Evolutionary conservation across 495 filamentous ascomycete species (phyloP).

Genomic region (Darksidea phi): DNA sequence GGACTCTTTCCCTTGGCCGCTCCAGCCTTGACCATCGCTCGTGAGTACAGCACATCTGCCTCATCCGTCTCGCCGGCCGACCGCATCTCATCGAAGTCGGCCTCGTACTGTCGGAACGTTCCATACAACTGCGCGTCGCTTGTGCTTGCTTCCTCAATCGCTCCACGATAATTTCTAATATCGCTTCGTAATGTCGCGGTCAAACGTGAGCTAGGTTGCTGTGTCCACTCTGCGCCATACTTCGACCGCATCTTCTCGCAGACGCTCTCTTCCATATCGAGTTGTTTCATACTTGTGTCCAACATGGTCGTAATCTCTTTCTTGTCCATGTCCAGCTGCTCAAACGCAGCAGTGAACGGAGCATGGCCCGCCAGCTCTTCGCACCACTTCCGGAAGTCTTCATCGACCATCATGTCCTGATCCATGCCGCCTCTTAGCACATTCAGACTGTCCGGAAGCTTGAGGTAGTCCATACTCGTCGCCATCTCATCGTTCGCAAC

Average conservation of each 20-base stretch:
- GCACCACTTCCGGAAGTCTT: constrained; percentile 91
- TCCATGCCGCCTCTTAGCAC: constrained; percentile 92
- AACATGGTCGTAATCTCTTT: constrained; percentile 65
- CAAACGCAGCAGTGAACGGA: constrained; percentile 71
- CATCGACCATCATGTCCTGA: constrained; percentile 78
- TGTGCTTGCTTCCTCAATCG: constrained; percentile 80
- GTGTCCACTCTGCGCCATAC: constrained; percentile 93
- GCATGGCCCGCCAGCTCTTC: constrained; percentile 83
- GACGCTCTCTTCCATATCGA: constrained; percentile 95
- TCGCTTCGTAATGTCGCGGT: constrained; percentile 85
- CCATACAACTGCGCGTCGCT: constrained; percentile 84
- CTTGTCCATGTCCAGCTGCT: constrained; percentile 74
- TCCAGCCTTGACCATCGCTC: constrained; percentile 70
- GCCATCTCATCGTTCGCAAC: constrained; percentile 92
- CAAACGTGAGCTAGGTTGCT: constrained; percentile 87
- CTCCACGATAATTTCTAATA: constrained; percentile 79
- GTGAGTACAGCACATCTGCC: constrained; percentile 84
- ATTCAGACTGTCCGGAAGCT: constrained; percentile 83
- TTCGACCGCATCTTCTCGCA: constrained; percentile 99
- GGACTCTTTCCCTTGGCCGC: constrained; percentile 65
- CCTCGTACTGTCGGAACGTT: constrained; percentile 78
- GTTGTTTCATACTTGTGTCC: constrained; percentile 76
- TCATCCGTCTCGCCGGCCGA: constrained; percentile 84
- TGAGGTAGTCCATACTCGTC: constrained; percentile 88
- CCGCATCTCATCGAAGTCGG: constrained; percentile 94